These are phyloP conservation scores for Arachnomyces sp. DNA, from an alignment of 2,329 filamentous ascomycete genomes.

Conservation along the genomic window DNA sequence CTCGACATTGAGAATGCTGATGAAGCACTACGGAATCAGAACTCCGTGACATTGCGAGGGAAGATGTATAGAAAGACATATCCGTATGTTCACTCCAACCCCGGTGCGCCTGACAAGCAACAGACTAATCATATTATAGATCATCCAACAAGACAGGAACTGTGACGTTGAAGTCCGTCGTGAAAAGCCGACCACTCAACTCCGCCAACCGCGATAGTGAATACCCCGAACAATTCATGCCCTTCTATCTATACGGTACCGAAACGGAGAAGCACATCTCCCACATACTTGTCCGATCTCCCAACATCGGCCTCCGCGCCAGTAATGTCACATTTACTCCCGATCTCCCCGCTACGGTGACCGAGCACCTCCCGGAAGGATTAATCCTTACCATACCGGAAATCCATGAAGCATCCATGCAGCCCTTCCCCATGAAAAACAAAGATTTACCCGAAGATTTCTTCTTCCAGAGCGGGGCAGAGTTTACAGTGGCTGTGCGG, in stretches of 20 bases:
- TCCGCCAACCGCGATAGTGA: conserved; percentile 24
- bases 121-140: too few species aligned
- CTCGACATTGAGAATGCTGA: too few species aligned
- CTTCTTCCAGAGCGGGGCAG: conserved; percentile 25
- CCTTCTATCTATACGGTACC: conserved; percentile 41
- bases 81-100: too few species aligned
- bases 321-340: conserved; percentile 5
- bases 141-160: too few species aligned
- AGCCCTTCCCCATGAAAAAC: conserved; percentile 28
- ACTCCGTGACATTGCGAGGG: too few species aligned
- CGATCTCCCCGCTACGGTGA: not conserved
- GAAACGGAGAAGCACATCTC: conserved; percentile 31
- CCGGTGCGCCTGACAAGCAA: too few species aligned
- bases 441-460: conserved; percentile 16
- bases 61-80: too few species aligned
- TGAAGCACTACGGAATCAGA: too few species aligned
- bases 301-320: conserved; percentile 34
- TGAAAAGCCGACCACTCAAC: conserved; percentile 29
- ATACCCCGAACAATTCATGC: conserved; percentile 34
- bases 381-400: conserved; percentile 26
- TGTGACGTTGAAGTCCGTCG: conserved; percentile 16
- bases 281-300: conserved; percentile 37
- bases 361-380: not conserved
- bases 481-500: conserved; percentile 24
- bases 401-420: conserved; percentile 31